phyloP scores from a whole-genome alignment of 2,329 filamentous ascomycete genomes.

The Phyllosticta citrichinensis region DNA sequence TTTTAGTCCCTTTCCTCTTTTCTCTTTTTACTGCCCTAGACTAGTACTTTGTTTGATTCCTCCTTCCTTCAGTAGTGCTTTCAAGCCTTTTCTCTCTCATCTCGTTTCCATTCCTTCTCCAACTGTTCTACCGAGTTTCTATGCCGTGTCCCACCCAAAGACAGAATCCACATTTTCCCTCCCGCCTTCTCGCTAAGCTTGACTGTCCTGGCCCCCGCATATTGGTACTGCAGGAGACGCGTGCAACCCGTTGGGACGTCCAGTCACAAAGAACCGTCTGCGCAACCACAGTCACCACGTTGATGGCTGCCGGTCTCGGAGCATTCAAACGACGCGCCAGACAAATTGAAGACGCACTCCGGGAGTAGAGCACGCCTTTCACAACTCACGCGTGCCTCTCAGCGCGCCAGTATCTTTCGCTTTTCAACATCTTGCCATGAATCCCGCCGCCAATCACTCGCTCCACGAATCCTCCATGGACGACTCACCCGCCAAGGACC shows the following conservation, averaged over 20 bases:
- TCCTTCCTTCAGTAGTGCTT: neutral
- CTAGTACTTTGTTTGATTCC: neutral
- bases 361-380: neutral
- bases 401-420: neutral
- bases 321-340: neutral
- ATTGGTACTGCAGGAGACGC: neutral
- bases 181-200: neutral
- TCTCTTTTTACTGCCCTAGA: neutral
- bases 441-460: neutral
- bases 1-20: neutral
- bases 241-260: neutral
- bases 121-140: neutral
- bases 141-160: neutral
- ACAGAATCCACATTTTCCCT: neutral
- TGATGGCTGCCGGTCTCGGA: neutral
- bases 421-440: neutral
- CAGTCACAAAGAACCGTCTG: neutral
- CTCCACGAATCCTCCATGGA: neutral
- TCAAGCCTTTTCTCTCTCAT: neutral
- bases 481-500: neutral
- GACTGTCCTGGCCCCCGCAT: neutral
- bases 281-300: neutral
- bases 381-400: neutral
- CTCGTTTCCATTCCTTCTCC: neutral
- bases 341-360: neutral